phyloP scores from a whole-genome alignment of 345 rosid genomes.

The Pugionium dolabratum region DNA sequence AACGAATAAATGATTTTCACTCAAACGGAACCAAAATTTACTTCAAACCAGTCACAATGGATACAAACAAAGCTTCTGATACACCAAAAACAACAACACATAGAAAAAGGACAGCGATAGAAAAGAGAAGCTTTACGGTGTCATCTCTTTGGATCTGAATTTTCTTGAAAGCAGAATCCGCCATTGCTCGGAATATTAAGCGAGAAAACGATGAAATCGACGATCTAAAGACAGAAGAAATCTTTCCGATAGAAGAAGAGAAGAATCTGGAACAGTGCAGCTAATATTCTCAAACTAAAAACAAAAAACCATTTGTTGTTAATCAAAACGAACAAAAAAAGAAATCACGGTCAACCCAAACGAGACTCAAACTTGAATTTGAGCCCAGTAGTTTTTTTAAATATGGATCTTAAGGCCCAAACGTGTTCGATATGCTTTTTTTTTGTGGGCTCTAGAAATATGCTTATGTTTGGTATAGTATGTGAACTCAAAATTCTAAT shows the following conservation, averaged over 20 bases:
- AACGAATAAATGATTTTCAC: background rate
- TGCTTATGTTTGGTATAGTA: too few relatives aligned
- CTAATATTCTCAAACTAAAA: background rate
- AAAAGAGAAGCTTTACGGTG: constrained; percentile 50
- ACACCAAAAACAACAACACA: background rate
- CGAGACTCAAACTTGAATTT: background rate
- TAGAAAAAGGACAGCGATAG: background rate
- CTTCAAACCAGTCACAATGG: background rate
- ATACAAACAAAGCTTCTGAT: constrained; percentile 1
- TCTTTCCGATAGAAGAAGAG: constrained; percentile 25
- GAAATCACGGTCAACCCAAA: background rate
- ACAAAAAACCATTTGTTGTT: too few relatives aligned
- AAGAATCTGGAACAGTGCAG: constrained; percentile 44
- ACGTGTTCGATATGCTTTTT: too few relatives aligned
- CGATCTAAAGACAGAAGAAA: constrained; percentile 20
- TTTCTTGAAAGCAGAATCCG: constrained; percentile 69
- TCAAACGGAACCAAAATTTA: background rate
- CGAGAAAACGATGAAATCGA: constrained; percentile 39
- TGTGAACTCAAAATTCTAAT: too few relatives aligned
- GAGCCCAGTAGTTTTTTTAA: too few relatives aligned
- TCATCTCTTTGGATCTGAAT: constrained; percentile 85
- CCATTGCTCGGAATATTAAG: constrained; percentile 65
- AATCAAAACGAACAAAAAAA: too few relatives aligned
- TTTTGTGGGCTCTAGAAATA: too few relatives aligned
- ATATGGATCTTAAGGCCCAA: too few relatives aligned